A percentile compares a stretch with the other conserved stretches of the same genome.
Conservation (phyloP, 345 rosid species). For the Pseudoturritis turrita region DNA sequence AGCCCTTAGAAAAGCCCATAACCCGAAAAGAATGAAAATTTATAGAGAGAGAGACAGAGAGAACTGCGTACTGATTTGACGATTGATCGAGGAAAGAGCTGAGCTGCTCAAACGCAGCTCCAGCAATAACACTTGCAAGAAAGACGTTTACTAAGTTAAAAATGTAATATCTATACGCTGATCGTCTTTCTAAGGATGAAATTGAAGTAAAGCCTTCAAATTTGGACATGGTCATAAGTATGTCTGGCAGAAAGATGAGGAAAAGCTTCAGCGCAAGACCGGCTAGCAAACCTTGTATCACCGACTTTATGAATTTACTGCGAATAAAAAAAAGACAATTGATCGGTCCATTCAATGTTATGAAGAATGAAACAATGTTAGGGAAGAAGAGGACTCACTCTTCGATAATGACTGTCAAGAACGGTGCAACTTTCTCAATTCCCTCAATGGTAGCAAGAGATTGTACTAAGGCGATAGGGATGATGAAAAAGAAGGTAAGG, state of each 20-base stretch:
- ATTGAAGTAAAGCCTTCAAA: constrained; percentile 81
- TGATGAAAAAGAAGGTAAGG: constrained; percentile 91
- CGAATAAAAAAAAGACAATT: constrained; percentile 10
- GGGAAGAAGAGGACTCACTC: constrained; percentile 40
- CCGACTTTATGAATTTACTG: constrained; percentile 62
- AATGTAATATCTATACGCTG: constrained; percentile 82
- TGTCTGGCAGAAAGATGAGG: constrained; percentile 88
- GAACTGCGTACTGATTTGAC: constrained; percentile 52
- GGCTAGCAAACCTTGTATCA: constrained; percentile 81
- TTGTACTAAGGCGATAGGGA: constrained; percentile 90
- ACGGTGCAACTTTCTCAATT: constrained; percentile 64
- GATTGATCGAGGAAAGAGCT: constrained; percentile 58
- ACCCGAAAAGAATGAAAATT: background rate
- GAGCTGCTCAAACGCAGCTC: constrained; percentile 84
- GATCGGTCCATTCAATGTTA: background rate
- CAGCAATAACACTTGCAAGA: constrained; percentile 62
- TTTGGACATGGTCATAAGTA: constrained; percentile 94
- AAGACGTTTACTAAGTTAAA: constrained; percentile 82
- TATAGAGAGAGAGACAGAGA: background rate
- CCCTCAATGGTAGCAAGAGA: constrained; percentile 84
- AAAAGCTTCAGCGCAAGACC: constrained; percentile 91
- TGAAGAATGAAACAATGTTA: background rate
- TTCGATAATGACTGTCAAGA: constrained; percentile 61
- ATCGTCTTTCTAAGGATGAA: constrained; percentile 79
- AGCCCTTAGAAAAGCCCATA: background rate